These are phyloP conservation scores for Saccharomycopsis sp. DNA, from an alignment of 805 yeast genomes.

Conservation along the genomic window DNA sequence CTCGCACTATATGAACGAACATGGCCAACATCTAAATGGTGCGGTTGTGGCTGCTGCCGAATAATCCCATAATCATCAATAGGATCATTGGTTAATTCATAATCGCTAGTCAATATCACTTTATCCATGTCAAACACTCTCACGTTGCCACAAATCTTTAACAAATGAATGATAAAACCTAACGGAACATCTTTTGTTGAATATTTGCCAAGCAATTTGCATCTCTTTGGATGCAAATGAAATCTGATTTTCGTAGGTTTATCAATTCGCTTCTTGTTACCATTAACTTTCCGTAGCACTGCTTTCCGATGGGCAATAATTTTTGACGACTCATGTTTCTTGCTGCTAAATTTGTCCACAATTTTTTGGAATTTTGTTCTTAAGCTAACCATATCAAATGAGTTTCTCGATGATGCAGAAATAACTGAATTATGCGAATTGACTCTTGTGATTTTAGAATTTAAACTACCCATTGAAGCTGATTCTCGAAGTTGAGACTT, in stretches of 20 bases:
- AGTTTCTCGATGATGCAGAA: too few relatives aligned
- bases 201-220: slow-evolving; percentile 54
- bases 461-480: background rate
- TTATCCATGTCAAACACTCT: slow-evolving; percentile 49
- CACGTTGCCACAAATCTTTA: slow-evolving; percentile 62
- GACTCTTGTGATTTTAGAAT: too few relatives aligned
- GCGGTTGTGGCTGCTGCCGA: background rate
- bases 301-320: background rate
- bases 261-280: background rate
- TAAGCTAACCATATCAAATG: background rate
- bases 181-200: slow-evolving; percentile 73
- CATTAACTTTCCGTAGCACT: background rate
- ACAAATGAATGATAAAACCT: slow-evolving; percentile 64
- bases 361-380: background rate
- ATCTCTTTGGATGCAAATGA: slow-evolving; percentile 51
- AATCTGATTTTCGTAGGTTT: slow-evolving; percentile 3
- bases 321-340: too few relatives aligned
- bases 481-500: background rate
- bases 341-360: background rate
- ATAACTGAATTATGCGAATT: too few relatives aligned
- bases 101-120: slow-evolving; percentile 61
- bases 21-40: background rate
- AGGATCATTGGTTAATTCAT: slow-evolving; percentile 35
- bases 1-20: background rate
- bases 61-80: slow-evolving; percentile 17